Base-by-base conservation (phyloP, 805 yeast species). In the Candida methanosorbosa region DNA sequence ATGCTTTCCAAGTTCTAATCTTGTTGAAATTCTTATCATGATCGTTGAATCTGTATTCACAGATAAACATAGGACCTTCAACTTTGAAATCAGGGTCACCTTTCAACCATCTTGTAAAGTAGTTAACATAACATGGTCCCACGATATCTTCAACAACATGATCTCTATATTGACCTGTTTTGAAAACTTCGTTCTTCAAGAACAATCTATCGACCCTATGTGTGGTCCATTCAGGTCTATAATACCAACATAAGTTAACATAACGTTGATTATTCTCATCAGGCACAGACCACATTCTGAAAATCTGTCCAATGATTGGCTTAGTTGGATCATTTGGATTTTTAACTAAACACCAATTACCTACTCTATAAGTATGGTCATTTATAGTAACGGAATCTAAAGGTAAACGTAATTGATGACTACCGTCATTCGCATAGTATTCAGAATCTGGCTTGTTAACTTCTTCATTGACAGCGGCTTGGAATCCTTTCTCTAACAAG, bases 1-100 rank as follows among this genome's bases (percentile, higher is more conserved):
- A 92, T 6, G 97, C 97, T 59, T 86, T 90, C 98, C 98, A 92
- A 3, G 98, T 90, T 52, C 97, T 74, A 49, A 92, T 92, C 54
- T 90, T 82, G 60, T 90, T 92, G 68, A 92, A 92, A 20, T 79
- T 79, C 56, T 85, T 84, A 49, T 85, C 95, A 36, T 75, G 70
- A 54, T 90, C 97, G 54, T 90, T 90, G 61, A 88, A 92, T 50
- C 98, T 78, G 56, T 76, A 84, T 59, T 92, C 98, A 63, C 97
- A 92, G 46, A 92, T 80, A 59, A 87, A 92, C 53, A 94, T 72
- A 5, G 92, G 90, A 4, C 85, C 81, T 35, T 85, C 90, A 37
- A 68, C 68, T 16, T 84, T 81, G 33, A 81, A 68, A 12, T 80
- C 86, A 15, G 96, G 94, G 46, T 94, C 88, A 22, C 97, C 97